Evolutionary conservation across 2,329 filamentous ascomycete species (phyloP).

Genomic region (Chrysosporium queenslandicum): DNA sequence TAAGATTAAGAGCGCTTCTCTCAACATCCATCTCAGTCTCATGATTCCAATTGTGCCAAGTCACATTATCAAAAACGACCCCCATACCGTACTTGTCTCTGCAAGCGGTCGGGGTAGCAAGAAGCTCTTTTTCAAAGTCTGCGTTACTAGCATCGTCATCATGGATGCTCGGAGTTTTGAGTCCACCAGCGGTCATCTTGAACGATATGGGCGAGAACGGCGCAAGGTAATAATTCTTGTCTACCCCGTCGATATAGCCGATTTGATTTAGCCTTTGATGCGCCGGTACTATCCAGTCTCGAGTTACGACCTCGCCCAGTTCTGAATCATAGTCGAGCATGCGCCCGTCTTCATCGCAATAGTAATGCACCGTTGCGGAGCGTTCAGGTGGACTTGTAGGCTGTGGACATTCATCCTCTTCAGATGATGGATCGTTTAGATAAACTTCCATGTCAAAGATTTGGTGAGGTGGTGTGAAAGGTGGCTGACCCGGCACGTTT

Average conservation of each 20-base stretch:
- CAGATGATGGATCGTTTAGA: not conserved
- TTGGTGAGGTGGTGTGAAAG: not conserved
- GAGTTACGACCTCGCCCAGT: not conserved
- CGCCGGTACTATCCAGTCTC: not conserved
- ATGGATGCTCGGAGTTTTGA: not conserved
- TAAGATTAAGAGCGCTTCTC: not conserved
- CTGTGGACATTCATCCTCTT: not conserved
- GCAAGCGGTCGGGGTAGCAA: not conserved
- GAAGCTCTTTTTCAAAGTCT: not conserved
- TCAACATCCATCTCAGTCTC: not conserved
- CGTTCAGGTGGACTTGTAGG: too few species aligned
- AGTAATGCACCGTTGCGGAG: not conserved
- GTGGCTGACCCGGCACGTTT: not conserved
- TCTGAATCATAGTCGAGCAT: not conserved
- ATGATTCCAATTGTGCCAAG: not conserved
- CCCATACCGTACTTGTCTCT: not conserved
- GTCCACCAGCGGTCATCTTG: not conserved
- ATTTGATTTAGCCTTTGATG: not conserved
- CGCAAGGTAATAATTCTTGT: not conserved
- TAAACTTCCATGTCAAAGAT: not conserved
- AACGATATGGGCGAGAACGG: constrained; percentile 5
- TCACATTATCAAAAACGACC: not conserved
- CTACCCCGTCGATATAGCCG: not conserved
- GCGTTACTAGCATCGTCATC: not conserved
- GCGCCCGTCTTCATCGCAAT: not conserved